phyloP scores from a whole-genome alignment of 306 rosid genomes.

The Echinosophora koreensis region DNA sequence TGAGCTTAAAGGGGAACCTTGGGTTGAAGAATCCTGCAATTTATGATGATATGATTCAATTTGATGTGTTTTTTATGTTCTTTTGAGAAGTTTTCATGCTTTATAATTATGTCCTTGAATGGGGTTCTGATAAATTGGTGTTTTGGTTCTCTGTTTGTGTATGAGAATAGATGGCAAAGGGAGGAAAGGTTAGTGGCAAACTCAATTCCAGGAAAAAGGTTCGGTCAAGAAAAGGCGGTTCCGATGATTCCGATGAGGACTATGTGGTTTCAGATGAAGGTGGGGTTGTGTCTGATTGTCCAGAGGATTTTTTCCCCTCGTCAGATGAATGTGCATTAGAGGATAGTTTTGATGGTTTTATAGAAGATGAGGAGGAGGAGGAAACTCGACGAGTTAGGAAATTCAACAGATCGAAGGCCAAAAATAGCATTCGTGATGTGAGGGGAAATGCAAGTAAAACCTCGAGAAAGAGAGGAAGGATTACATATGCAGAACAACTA shows the following conservation, averaged over 20 bases:
- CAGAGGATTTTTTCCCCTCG: conserved; percentile 60
- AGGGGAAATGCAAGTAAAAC: conserved; percentile 43
- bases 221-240: conserved; percentile 61
- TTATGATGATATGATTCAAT: conserved; percentile 2
- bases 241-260: conserved; percentile 97
- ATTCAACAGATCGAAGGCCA: conserved; percentile 53
- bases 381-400: conserved; percentile 43
- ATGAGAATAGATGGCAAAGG: conserved; percentile 85
- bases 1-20: conserved; percentile 8
- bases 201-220: conserved; percentile 52
- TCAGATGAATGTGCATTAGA: conserved; percentile 63
- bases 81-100: conserved; percentile 28
- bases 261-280: conserved; percentile 82
- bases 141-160: conserved; percentile 41
- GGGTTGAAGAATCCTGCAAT: neutral
- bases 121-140: conserved; percentile 39
- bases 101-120: conserved; percentile 19
- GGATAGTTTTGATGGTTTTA: conserved; percentile 53
- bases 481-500: conserved; percentile 25
- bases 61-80: conserved; percentile 5
- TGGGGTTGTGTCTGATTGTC: conserved; percentile 59
- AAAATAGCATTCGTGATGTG: conserved; percentile 30
- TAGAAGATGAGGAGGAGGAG: conserved; percentile 56
- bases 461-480: conserved; percentile 45
- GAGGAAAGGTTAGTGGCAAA: conserved; percentile 71